Percentiles rank a stretch among this genome's conserved stretches.
phyloP scores from a whole-genome alignment of 2,329 filamentous ascomycete genomes.

The Calonectria naviculata region DNA sequence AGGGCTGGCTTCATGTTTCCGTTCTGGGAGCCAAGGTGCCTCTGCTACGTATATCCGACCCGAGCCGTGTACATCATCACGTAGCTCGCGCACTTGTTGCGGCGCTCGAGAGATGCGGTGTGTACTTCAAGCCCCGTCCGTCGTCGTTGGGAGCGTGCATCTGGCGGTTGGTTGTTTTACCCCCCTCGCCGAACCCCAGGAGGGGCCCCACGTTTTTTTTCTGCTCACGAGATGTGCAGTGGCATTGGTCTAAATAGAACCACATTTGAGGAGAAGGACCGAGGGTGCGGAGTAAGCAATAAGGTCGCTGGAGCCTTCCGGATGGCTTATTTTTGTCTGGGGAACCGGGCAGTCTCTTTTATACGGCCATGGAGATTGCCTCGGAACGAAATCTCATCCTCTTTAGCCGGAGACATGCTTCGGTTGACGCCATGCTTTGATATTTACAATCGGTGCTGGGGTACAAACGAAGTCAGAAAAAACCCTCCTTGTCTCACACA shows the following conservation, averaged over 20 bases:
- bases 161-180: not conserved
- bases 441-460: not conserved
- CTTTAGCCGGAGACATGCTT: not conserved
- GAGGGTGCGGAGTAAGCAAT: not conserved
- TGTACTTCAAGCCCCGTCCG: not conserved
- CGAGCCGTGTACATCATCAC: not conserved
- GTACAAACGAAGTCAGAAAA: not conserved
- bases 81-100: not conserved
- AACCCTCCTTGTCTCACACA: not conserved
- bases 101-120: not conserved
- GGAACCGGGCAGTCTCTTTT: not conserved
- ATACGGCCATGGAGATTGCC: not conserved
- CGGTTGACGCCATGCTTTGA: not conserved
- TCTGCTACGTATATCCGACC: not conserved
- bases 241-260: not conserved
- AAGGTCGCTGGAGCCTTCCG: not conserved
- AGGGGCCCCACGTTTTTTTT: not conserved
- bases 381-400: not conserved
- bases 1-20: slow-evolving; percentile 4
- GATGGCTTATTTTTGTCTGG: not conserved
- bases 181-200: not conserved
- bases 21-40: not conserved
- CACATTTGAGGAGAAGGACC: slow-evolving; percentile 10
- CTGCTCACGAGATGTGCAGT: slow-evolving; percentile 10
- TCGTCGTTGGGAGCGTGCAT: not conserved